These are phyloP conservation scores for Cryptosporidium viatorum DNA, from an alignment of 169 alveolate species.

Conservation along the genomic window DNA sequence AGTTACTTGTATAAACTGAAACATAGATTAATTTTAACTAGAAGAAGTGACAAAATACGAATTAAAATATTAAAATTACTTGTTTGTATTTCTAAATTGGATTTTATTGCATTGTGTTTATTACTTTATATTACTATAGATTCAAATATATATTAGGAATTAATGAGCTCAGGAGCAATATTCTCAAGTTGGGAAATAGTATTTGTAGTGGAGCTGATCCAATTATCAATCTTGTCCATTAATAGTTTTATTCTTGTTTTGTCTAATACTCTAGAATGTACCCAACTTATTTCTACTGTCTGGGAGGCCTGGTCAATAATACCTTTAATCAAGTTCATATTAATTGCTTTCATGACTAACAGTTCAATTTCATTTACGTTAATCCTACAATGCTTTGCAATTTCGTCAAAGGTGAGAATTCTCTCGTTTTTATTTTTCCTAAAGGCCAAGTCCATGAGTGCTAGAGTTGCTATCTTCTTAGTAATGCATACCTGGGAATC, in stretches of 20 bases:
- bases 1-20: no score
- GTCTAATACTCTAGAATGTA: slow-evolving; percentile 83
- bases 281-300: slow-evolving; percentile 83
- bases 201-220: slow-evolving; percentile 78
- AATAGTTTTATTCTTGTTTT: slow-evolving; percentile 79
- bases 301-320: slow-evolving; percentile 83
- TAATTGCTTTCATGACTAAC: slow-evolving; percentile 86
- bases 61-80: not conserved
- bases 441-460: slow-evolving; percentile 68
- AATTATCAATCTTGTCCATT: slow-evolving; percentile 78
- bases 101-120: not conserved
- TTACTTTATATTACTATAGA: not conserved
- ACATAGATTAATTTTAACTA: not conserved
- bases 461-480: slow-evolving; percentile 60
- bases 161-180: slow-evolving; percentile 67
- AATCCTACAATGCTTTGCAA: slow-evolving; percentile 67
- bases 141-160: not conserved
- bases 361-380: slow-evolving; percentile 81
- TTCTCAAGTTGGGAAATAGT: slow-evolving; percentile 40
- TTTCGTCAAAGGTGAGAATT: slow-evolving; percentile 28
- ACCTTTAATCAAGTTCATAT: slow-evolving; percentile 83
- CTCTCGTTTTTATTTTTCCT: slow-evolving; percentile 50
- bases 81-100: not conserved
- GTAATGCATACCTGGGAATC: slow-evolving; percentile 42
- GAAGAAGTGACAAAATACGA: not conserved